These are phyloP conservation scores for Coemansia sp. DNA, from an alignment of 192 early-diverging fungal species.

Conservation along the genomic window DNA sequence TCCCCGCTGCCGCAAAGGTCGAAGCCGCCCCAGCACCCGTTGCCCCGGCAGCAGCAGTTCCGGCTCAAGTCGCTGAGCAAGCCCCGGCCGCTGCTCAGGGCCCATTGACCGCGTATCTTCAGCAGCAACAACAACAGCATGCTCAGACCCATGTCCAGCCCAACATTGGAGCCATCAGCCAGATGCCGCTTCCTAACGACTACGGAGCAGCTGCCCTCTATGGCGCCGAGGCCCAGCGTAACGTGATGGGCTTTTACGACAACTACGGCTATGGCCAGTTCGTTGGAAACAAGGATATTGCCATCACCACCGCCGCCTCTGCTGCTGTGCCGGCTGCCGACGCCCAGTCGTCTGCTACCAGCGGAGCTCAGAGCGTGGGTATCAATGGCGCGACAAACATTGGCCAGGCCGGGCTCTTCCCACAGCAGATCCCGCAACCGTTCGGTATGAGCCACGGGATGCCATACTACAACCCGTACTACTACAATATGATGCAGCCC, in stretches of 20 bases:
- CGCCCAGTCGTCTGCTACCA: constrained; percentile 55
- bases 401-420: constrained; percentile 52
- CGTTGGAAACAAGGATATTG: constrained; percentile 44
- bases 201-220: constrained; percentile 64
- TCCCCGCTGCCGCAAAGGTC: constrained; percentile 10
- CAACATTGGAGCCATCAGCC: constrained; percentile 43
- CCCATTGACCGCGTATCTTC: constrained; percentile 11
- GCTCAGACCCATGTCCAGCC: constrained; percentile 19
- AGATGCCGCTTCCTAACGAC: constrained; percentile 60
- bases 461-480: constrained; percentile 84
- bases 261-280: constrained; percentile 55
- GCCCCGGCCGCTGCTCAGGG: constrained; percentile 9
- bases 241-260: constrained; percentile 62
- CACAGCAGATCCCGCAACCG: constrained; percentile 56
- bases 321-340: constrained; percentile 39
- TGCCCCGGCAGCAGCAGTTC: constrained; percentile 18
- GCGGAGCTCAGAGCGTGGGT: constrained; percentile 62
- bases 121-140: constrained; percentile 56
- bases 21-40: constrained; percentile 19
- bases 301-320: constrained; percentile 32
- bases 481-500: constrained; percentile 68
- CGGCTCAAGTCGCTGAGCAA: background rate
- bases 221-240: constrained; percentile 68
- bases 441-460: constrained; percentile 63
- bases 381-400: constrained; percentile 57